These are phyloP conservation scores for Talaromyces funiculosus DNA, from an alignment of 2,329 filamentous ascomycete species.

Conservation along the genomic window DNA sequence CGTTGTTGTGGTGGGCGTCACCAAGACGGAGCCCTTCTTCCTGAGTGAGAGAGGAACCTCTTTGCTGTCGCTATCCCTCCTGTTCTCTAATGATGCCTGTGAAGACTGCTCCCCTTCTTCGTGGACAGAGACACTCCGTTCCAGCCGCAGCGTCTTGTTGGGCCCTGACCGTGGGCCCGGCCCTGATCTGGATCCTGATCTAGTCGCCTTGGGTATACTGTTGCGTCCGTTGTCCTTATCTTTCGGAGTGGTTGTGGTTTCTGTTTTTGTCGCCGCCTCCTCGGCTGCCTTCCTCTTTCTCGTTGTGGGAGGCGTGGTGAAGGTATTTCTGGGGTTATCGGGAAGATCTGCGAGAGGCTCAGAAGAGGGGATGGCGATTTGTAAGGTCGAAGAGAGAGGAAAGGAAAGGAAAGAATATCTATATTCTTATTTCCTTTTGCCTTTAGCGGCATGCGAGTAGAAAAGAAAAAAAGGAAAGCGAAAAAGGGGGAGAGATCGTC, in stretches of 20 bases:
- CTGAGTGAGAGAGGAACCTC: conserved; percentile 16
- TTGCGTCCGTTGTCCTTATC: conserved; percentile 24
- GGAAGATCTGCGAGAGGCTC: background rate
- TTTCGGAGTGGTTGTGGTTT: background rate
- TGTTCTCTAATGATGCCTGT: background rate
- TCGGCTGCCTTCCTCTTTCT: conserved; percentile 52
- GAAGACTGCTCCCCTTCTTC: conserved; percentile 1
- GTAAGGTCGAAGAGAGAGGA: background rate
- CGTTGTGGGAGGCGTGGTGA: conserved; percentile 50
- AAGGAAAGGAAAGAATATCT: background rate
- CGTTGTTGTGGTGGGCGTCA: conserved; percentile 38
- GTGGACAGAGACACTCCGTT: conserved; percentile 16
- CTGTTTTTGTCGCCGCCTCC: conserved; percentile 27
- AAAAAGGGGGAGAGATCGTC: background rate
- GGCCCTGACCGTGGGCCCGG: conserved; percentile 23
- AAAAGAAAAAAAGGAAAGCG: too few species aligned
- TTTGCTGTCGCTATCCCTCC: background rate
- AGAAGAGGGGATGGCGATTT: background rate
- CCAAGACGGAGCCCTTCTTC: conserved; percentile 31
- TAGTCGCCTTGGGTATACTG: background rate
- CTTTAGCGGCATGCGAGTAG: too few species aligned
- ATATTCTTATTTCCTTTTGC: background rate
- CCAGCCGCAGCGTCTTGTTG: conserved; percentile 20
- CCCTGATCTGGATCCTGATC: conserved; percentile 17
- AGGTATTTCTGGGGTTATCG: conserved; percentile 14